Evolutionary conservation across 2,329 filamentous ascomycete genomes (phyloP).

Genomic region (Colletotrichum truncatum): DNA sequence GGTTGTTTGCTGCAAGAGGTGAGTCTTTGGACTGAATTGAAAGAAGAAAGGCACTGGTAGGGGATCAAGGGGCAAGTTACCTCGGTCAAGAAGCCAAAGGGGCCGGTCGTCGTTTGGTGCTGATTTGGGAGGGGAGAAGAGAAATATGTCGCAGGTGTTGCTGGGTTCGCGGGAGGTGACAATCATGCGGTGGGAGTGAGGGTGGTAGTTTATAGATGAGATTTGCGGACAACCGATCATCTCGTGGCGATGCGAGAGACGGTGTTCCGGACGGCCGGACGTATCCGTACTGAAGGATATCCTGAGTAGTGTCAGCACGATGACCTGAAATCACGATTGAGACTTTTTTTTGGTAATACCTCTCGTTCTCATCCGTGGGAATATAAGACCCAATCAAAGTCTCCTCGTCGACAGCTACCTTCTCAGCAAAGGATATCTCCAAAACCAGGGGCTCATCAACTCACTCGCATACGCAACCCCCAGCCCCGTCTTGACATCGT

Average conservation of each 20-base stretch:
- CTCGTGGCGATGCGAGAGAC: constrained; percentile 38
- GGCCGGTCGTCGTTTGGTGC: constrained; percentile 39
- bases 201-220: constrained; percentile 58
- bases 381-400: constrained; percentile 51
- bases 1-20: constrained; percentile 38
- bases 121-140: constrained; percentile 47
- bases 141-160: constrained; percentile 42
- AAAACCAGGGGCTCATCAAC: constrained; percentile 34
- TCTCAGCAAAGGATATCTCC: constrained; percentile 29
- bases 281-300: constrained; percentile 23
- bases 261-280: constrained; percentile 23
- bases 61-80: background rate
- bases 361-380: constrained; percentile 51
- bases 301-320: background rate
- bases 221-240: constrained; percentile 49
- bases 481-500: constrained; percentile 48
- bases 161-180: constrained; percentile 49
- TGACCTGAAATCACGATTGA: background rate
- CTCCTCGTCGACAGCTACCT: constrained; percentile 44
- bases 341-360: constrained; percentile 36
- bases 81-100: constrained; percentile 47
- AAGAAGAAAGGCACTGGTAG: background rate
- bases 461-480: constrained; percentile 55
- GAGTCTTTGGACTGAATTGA: background rate
- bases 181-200: constrained; percentile 50